Conservation (phyloP, 73 alveolate species). For the Paramecium sexaurelia region DNA sequence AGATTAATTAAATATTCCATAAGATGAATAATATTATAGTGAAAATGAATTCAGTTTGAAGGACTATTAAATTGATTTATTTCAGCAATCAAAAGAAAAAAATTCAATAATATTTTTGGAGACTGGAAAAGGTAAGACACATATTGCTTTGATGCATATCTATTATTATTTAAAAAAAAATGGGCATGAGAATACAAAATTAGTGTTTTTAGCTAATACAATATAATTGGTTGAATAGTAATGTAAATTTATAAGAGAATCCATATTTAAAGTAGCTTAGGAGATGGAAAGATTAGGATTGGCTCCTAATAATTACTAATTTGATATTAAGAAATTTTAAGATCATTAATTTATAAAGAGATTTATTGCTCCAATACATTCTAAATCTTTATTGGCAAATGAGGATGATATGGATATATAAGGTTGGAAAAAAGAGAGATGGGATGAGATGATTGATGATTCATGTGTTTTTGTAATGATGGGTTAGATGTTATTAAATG, state of each 20-base stretch:
- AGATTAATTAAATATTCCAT: neutral
- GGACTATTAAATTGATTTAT: constrained; percentile 10
- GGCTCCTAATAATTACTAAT: neutral
- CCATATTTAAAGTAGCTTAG: neutral
- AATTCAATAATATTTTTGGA: constrained; percentile 59
- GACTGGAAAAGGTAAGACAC: constrained; percentile 65
- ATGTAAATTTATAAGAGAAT: neutral
- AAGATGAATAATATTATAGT: neutral
- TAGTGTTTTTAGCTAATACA: constrained; percentile 58
- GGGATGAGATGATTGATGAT: constrained; percentile 17
- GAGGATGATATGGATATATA: neutral
- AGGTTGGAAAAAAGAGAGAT: constrained; percentile 49
- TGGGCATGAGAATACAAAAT: constrained; percentile 14
- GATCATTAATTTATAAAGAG: neutral
- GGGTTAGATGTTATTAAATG: constrained; percentile 63
- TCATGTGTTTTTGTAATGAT: constrained; percentile 53
- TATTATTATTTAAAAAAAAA: constrained; percentile 48
- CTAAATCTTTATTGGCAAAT: neutral
- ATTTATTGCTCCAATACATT: constrained; percentile 6
- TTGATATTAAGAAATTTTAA: neutral
- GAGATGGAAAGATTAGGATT: constrained; percentile 27
- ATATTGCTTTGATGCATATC: constrained; percentile 59
- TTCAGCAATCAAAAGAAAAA: neutral
- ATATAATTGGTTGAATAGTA: constrained; percentile 49
- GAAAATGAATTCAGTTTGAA: neutral